A percentile compares a stretch with the other conserved stretches of the same genome.
Conservation (phyloP, 2,329 filamentous ascomycete species). For the Fusarium equiseti region DNA sequence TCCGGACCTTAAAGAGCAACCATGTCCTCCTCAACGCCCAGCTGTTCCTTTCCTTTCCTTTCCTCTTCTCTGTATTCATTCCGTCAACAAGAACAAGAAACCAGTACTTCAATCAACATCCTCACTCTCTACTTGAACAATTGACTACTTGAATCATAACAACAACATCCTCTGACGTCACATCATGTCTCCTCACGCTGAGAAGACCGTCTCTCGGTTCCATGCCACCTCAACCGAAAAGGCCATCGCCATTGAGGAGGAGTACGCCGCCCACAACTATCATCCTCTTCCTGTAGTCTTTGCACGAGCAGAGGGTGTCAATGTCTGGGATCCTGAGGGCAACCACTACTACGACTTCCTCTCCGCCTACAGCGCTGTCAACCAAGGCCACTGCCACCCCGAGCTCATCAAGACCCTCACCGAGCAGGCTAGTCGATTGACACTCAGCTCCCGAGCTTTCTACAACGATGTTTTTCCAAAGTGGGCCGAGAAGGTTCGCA, state of each 20-base stretch:
- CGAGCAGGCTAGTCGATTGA: conserved; percentile 86
- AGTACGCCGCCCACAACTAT: conserved; percentile 97
- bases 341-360: conserved; percentile 97
- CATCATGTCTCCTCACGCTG: conserved; percentile 70
- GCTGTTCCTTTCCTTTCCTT: conserved; percentile 1
- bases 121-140: conserved; percentile 2
- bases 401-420: conserved; percentile 91
- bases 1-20: conserved; percentile 41
- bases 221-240: conserved; percentile 83
- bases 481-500: conserved; percentile 42
- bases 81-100: conserved; percentile 5
- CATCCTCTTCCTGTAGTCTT: conserved; percentile 97
- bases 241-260: conserved; percentile 84
- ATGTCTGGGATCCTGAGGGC: conserved; percentile 97
- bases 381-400: conserved; percentile 67
- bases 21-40: conserved; percentile 13
- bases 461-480: conserved; percentile 42
- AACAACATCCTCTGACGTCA: conserved; percentile 8
- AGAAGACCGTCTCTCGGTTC: conserved; percentile 60
- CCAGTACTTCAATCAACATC: background rate
- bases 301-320: conserved; percentile 82
- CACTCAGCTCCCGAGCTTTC: conserved; percentile 39
- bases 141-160: conserved; percentile 15
- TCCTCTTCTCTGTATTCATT: conserved; percentile 14
- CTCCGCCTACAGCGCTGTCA: conserved; percentile 76